Conservation (phyloP, 2,329 filamentous ascomycete genomes). For the Sporothrix globosa region DNA sequence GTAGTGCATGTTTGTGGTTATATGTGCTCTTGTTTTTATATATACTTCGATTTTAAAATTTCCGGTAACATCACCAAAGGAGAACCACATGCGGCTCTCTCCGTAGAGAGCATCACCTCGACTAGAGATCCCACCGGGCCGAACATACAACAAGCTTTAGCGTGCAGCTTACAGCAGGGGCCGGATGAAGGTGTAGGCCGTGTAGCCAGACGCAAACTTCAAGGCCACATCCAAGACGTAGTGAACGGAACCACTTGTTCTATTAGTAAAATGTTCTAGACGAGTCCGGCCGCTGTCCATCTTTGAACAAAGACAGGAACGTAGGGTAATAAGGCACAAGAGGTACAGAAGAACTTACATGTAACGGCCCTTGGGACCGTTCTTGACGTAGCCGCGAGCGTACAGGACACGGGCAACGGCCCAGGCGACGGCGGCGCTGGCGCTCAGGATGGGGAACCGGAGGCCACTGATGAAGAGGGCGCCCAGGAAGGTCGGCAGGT, state of each 20-base stretch:
- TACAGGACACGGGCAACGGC: slow-evolving; percentile 57
- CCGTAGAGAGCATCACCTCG: not conserved
- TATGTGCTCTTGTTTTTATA: not conserved
- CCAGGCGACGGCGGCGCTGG: slow-evolving; percentile 58
- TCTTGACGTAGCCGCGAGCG: slow-evolving; percentile 56
- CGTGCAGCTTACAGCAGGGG: not conserved
- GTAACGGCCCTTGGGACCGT: slow-evolving; percentile 52
- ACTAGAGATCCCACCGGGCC: not conserved
- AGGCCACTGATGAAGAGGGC: slow-evolving; percentile 61
- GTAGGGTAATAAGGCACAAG: not conserved
- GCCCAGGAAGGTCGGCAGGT: slow-evolving; percentile 57
- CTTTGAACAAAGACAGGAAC: not conserved
- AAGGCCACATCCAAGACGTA: slow-evolving; percentile 46
- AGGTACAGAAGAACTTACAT: slow-evolving; percentile 40
- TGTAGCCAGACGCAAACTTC: slow-evolving; percentile 51
- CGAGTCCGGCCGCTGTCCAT: not conserved
- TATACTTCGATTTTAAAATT: not conserved
- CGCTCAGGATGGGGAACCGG: slow-evolving; percentile 55
- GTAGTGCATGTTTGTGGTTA: not conserved
- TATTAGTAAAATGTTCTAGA: slow-evolving; percentile 1
- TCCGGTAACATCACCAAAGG: not conserved
- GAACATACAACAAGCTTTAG: not conserved
- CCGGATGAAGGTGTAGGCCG: slow-evolving; percentile 44
- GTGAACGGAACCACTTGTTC: slow-evolving; percentile 44
- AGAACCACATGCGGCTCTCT: not conserved